Evolutionary conservation across 176 grass and related monocot species (phyloP).

Genomic region (Cenchrus americanus): DNA sequence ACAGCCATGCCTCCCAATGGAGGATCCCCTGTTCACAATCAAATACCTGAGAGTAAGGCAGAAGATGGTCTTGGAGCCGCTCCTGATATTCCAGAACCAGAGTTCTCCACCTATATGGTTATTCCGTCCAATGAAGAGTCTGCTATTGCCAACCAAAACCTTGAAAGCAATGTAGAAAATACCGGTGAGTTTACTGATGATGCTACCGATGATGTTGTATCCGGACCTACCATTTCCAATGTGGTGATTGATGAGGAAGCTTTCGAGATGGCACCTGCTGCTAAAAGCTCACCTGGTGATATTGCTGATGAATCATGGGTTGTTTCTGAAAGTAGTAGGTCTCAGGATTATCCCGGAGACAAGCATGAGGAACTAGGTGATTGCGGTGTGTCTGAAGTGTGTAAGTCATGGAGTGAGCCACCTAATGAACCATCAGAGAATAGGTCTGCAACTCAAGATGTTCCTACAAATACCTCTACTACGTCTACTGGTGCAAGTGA

Average conservation of each 20-base stretch:
- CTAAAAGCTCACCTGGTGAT: constrained; percentile 36
- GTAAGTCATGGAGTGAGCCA: constrained; percentile 22
- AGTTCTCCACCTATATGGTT: constrained; percentile 21
- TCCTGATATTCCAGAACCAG: constrained; percentile 33
- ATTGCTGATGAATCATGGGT: constrained; percentile 22
- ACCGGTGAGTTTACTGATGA: neutral
- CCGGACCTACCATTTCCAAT: constrained; percentile 27
- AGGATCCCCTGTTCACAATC: constrained; percentile 35
- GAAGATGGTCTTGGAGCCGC: constrained; percentile 26
- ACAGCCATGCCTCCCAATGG: constrained; percentile 23
- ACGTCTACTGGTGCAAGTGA: constrained; percentile 45
- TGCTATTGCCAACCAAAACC: constrained; percentile 15
- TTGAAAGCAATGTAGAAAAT: constrained; percentile 32
- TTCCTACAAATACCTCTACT: constrained; percentile 36
- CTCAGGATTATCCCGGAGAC: constrained; percentile 40
- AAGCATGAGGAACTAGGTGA: constrained; percentile 42
- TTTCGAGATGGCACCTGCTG: constrained; percentile 13
- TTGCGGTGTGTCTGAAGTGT: constrained; percentile 37
- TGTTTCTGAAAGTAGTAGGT: constrained; percentile 47
- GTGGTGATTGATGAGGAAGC: constrained; percentile 22
- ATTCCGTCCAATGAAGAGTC: constrained; percentile 33
- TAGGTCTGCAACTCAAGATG: constrained; percentile 31
- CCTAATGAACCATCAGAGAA: constrained; percentile 21
- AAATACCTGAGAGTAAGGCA: constrained; percentile 42
- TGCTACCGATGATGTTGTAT: constrained; percentile 15